These are phyloP conservation scores for Aristolochia fimbriata DNA, from an alignment of 164 flowering plant species.

Conservation along the genomic window DNA sequence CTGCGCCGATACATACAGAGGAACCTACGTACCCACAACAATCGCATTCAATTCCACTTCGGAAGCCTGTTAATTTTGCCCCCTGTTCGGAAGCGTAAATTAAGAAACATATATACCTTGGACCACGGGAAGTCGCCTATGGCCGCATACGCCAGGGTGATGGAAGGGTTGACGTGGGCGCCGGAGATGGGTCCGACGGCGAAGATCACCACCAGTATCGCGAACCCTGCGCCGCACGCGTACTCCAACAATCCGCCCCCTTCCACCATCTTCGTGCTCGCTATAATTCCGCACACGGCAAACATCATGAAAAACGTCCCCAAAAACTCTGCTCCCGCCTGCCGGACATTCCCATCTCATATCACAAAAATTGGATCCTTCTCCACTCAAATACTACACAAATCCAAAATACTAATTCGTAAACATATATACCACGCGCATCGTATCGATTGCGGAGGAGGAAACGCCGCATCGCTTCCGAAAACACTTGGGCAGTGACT, in stretches of 20 bases:
- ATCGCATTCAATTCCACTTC: not conserved
- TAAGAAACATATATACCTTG: slow-evolving; percentile 25
- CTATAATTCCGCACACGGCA: slow-evolving; percentile 45
- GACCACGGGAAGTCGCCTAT: slow-evolving; percentile 62
- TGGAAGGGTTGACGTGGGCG: slow-evolving; percentile 77
- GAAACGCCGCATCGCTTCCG: too few relatives aligned
- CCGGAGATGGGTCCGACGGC: slow-evolving; percentile 67
- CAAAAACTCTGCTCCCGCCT: not conserved
- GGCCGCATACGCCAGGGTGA: slow-evolving; percentile 57
- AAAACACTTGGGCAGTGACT: too few relatives aligned
- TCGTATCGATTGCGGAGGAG: too few relatives aligned
- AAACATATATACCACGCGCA: too few relatives aligned
- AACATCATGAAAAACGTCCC: slow-evolving; percentile 1
- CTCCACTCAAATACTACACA: too few relatives aligned
- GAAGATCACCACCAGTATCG: slow-evolving; percentile 43
- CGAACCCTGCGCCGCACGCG: slow-evolving; percentile 57
- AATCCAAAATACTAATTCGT: too few relatives aligned
- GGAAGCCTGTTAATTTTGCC: not conserved
- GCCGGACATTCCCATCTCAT: not conserved
- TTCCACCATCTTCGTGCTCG: slow-evolving; percentile 29
- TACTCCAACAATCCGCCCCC: slow-evolving; percentile 52
- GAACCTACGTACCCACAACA: slow-evolving; percentile 40
- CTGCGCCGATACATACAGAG: slow-evolving; percentile 56
- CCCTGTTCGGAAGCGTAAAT: not conserved
- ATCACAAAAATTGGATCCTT: too few relatives aligned